Evolutionary conservation across 805 yeast genomes (phyloP), one percentile per base, ranked within the genome.

Genomic region (Cyberlindnera americana): DNA sequence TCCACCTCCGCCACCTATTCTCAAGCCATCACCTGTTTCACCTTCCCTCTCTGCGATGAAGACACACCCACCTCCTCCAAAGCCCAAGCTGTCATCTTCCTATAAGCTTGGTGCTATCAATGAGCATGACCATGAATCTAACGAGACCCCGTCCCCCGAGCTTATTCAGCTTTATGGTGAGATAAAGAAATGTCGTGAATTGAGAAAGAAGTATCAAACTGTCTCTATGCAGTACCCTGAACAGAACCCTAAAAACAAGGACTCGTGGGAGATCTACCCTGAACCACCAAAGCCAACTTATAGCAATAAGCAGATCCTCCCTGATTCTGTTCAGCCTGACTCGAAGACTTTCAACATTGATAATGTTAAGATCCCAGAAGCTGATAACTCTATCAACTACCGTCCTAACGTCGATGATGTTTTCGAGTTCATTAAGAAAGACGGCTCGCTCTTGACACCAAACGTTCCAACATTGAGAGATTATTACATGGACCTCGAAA

Each of bases 261-360:
- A 68, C 9, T 64, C 60, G 28, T 93, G 98, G 98, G 58, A 58
- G 13, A 80, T 93, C 35, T 91, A 90, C 58, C 99, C 99, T 0
- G 78, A 81, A 10, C 97, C 98, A 1, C 99, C 99, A 12, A 79
- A 79, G 49, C 97, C 99, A 3, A 80, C 91, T 52, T 80, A 93
- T 81, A 73, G 83, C 63, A 69, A 77, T n/a, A 77, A 75, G 49
- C 75, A 77, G 42, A 75, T 75, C 38, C 58, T 67, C 18, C 60
- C 61, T 10, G 69, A 66, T 5, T 54, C 61, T 2, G 65, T 63
- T 25, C 60, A 50, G 29, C 68, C 72, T 2, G 73, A 69, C 41
- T 51, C 65, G 33, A 70, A 61, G 49, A 57, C 69, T 29, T 77
- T 72, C 54, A 73, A 60, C 34, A 44, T 67, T 19, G 45, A 50